Conservation (phyloP, 306 rosid species). For the Prunus mume region DNA sequence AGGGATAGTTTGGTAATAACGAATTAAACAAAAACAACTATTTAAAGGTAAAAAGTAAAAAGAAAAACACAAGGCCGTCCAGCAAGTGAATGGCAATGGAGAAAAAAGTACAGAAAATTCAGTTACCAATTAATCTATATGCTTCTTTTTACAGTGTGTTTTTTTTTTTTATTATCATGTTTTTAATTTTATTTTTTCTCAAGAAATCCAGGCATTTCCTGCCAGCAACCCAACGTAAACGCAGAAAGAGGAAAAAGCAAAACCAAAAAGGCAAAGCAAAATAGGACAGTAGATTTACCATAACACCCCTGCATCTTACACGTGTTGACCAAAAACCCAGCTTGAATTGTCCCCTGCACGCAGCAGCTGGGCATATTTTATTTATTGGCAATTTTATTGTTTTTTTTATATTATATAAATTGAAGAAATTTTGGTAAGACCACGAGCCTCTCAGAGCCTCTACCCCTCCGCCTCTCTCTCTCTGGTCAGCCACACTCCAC, state of each 20-base stretch:
- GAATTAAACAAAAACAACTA: background rate
- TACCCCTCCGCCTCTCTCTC: slow-evolving; percentile 33
- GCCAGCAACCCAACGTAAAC: background rate
- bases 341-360: background rate
- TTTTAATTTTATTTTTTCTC: background rate
- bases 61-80: background rate
- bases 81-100: background rate
- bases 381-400: background rate
- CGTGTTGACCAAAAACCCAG: slow-evolving; percentile 6
- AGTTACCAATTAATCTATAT: background rate
- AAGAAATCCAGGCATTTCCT: background rate
- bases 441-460: slow-evolving; percentile 27
- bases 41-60: background rate
- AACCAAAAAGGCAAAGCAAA: background rate
- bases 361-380: background rate
- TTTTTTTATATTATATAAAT: background rate
- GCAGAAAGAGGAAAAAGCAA: background rate
- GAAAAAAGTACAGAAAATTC: background rate
- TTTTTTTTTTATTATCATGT: background rate
- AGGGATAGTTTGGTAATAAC: background rate
- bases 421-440: slow-evolving; percentile 21
- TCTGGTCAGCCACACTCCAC: slow-evolving; percentile 24
- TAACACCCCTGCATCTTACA: background rate
- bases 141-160: background rate
- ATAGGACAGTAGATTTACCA: background rate